phyloP scores from a whole-genome alignment of 169 alveolate species.

The Plasmodium billcollinsi region DNA sequence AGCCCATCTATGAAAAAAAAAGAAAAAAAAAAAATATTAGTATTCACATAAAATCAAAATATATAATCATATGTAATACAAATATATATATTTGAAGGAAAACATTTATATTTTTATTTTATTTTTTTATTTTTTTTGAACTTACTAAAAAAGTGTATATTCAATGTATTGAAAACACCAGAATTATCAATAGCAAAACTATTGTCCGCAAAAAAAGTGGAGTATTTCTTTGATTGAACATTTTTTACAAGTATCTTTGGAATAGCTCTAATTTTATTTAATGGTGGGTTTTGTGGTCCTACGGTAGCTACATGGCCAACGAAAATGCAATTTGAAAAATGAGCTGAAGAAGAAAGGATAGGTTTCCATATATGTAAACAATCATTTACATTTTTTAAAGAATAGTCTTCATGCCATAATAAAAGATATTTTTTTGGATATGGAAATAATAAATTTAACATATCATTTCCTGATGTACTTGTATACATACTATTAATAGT shows the following conservation, averaged over 20 bases:
- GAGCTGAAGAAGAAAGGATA: constrained; percentile 29
- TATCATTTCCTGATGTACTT: constrained; percentile 70
- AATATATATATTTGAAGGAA: background rate
- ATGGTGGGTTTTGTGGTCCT: constrained; percentile 71
- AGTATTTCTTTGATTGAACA: constrained; percentile 18
- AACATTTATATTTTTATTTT: too few species aligned
- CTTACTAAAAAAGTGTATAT: constrained; percentile 61
- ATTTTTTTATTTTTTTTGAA: background rate
- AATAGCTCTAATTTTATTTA: constrained; percentile 72
- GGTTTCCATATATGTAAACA: constrained; percentile 78
- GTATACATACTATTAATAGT: constrained; percentile 76
- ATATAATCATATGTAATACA: background rate
- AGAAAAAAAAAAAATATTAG: constrained; percentile 2
- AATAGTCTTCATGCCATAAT: constrained; percentile 78
- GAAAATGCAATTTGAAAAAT: constrained; percentile 26
- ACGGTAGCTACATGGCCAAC: constrained; percentile 51
- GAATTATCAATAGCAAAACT: constrained; percentile 66
- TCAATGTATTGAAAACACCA: constrained; percentile 32
- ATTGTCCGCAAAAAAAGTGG: constrained; percentile 62
- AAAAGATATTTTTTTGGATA: constrained; percentile 70
- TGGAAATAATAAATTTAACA: constrained; percentile 58
- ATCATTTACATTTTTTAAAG: constrained; percentile 61
- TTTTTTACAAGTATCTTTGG: constrained; percentile 54
- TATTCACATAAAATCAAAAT: too few species aligned
- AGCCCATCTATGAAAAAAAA: constrained; percentile 37